Evolutionary conservation across 345 rosid species (phyloP).

Genomic region (Pugionium cornutum): DNA sequence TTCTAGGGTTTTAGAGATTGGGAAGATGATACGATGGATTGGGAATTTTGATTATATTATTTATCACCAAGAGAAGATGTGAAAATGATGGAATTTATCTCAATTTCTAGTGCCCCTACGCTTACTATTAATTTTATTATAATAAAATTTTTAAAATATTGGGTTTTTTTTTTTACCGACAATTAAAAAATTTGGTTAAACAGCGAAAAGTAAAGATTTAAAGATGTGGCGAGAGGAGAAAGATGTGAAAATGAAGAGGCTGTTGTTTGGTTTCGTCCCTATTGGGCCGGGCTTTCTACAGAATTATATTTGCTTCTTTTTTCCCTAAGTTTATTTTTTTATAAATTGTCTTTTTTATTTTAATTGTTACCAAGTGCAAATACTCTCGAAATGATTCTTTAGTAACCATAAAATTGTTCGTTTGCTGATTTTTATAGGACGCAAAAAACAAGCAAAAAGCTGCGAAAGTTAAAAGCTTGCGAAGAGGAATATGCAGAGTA

Average conservation of each 20-base stretch:
- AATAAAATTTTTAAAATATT: too few species aligned
- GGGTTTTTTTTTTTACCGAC: too few species aligned
- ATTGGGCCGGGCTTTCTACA: slow-evolving; percentile 7
- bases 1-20: slow-evolving; percentile 46
- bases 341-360: too few species aligned
- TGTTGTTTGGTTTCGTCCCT: slow-evolving; percentile 30
- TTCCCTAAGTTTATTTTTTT: too few species aligned
- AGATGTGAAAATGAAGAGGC: slow-evolving; percentile 23
- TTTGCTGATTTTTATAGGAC: too few species aligned
- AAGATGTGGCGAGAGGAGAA: slow-evolving; percentile 38
- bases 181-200: neutral
- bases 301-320: too few species aligned
- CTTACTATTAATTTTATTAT: too few species aligned
- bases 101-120: slow-evolving; percentile 15
- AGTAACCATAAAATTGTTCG: too few species aligned
- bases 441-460: too few species aligned
- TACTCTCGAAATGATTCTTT: too few species aligned
- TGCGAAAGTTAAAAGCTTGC: neutral
- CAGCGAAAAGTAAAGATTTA: slow-evolving; percentile 5
- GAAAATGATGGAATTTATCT: slow-evolving; percentile 18
- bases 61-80: slow-evolving; percentile 2
- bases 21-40: slow-evolving; percentile 26
- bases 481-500: neutral
- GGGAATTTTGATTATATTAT: slow-evolving; percentile 23
- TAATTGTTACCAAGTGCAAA: too few species aligned